These are phyloP conservation scores for Candolleomyces aberdarensis DNA, from an alignment of 768 basidiomycete species.

Conservation along the genomic window DNA sequence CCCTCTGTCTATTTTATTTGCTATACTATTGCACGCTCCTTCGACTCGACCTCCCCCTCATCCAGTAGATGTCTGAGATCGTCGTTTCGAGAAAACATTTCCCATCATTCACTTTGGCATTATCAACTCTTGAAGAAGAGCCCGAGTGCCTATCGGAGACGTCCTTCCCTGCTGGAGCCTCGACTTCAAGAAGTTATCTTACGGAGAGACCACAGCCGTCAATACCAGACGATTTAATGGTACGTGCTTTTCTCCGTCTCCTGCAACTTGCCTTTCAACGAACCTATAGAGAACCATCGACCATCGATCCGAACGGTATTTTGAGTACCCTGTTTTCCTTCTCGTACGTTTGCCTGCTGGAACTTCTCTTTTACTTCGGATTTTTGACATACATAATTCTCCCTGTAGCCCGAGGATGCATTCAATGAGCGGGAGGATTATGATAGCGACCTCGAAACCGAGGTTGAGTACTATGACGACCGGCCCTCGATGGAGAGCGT, in stretches of 20 bases:
- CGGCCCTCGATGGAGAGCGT: not conserved
- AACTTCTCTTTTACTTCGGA: not conserved
- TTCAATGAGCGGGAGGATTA: not conserved
- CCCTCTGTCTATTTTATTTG: not conserved
- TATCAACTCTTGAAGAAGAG: not conserved
- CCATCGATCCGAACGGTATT: not conserved
- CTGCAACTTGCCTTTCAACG: not conserved
- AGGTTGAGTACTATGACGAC: not conserved
- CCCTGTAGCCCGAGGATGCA: not conserved
- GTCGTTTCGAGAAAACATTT: not conserved
- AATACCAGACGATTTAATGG: not conserved
- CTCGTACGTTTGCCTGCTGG: not conserved
- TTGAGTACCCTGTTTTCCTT: not conserved
- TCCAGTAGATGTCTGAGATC: not conserved
- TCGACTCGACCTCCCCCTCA: no score
- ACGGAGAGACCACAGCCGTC: not conserved
- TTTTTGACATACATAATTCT: no score
- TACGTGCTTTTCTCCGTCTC: not conserved
- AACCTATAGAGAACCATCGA: not conserved
- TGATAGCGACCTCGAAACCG: conserved; percentile 6
- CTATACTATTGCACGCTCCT: no score
- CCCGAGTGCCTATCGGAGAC: not conserved
- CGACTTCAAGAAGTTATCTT: not conserved
- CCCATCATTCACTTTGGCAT: conserved; percentile 3
- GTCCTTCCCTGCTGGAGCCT: not conserved